A percentile compares a stretch with the other conserved stretches of the same genome.
Conservation (phyloP, 2,329 filamentous ascomycete genomes). For the Cryphonectria japonica region DNA sequence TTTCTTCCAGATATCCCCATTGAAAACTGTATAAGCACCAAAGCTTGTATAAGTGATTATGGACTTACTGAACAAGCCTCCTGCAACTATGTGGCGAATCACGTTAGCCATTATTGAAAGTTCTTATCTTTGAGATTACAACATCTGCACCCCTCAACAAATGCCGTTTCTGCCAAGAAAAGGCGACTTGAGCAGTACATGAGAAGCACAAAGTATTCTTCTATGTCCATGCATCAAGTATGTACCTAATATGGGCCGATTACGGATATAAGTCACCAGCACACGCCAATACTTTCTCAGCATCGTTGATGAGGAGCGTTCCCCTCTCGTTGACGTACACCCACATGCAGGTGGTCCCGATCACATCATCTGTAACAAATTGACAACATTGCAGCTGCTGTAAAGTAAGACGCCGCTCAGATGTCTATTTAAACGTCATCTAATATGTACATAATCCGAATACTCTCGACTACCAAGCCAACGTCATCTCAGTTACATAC, state of each 20-base stretch:
- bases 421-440: not conserved
- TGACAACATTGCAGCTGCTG: slow-evolving; percentile 11
- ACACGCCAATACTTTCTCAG: not conserved
- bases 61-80: too few species aligned
- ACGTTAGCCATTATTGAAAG: too few species aligned
- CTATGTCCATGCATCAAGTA: too few species aligned
- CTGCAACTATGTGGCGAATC: not conserved
- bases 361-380: slow-evolving; percentile 18
- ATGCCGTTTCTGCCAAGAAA: not conserved
- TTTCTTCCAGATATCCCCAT: too few species aligned
- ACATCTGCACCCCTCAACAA: not conserved
- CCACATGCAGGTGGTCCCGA: not conserved
- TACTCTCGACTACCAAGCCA: not conserved
- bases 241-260: not conserved
- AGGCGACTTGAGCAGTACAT: not conserved
- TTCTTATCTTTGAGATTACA: not conserved
- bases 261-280: not conserved
- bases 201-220: not conserved
- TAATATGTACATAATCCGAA: not conserved
- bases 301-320: not conserved
- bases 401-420: not conserved
- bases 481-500: not conserved
- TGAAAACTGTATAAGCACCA: too few species aligned
- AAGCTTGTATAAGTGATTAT: too few species aligned
- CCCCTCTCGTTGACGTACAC: not conserved